Base-by-base conservation (phyloP, 1,139 yeast species). In the Sugiyamaella neomexicana region DNA sequence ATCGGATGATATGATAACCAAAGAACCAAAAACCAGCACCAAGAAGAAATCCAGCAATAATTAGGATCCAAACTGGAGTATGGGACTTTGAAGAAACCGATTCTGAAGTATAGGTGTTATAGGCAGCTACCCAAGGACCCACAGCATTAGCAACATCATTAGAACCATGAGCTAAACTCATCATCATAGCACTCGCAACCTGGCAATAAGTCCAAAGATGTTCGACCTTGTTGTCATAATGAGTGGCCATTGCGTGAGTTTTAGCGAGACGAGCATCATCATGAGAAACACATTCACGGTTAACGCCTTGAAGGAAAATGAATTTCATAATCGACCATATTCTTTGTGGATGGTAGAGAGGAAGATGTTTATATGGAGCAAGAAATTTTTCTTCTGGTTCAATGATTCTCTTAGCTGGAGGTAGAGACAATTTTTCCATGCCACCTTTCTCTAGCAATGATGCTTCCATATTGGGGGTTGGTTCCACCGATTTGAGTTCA, bases 81-180 rank as follows among this genome's bases (percentile, higher is more conserved):
- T 77, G 80, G 31, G 86, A 72, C 67, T 83, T 80, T 2, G 69
- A 51, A 13, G 72, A 72, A 44, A 75, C 74, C 4, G 73, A 67
- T 66, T 83, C 82, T 46, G 81, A 70, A 13, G 70, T 71, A 89
- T 90, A 86, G 20, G 83, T 76, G 52, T 77, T 70, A 68, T 83
- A 86, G 34, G 85, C 80, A 25, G 90, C 79, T 38, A 90, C 74
- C 64, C 85, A 75, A 34, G 93, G 93, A 62, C 89, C 93, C 37
- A 88, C 81, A 41, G 93, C 91, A 65, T 86, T 86, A 51, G 91
- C 79, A 61, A 86, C 84, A 72, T 86, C 95, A 67, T 86, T 86
- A 44, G 93, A 85, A 59, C 95, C 65, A 66, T 86, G 95, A 15
- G 91, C 89, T 70, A 86, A 85, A 3, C 91, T 85, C 85, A 85